A percentile compares a stretch with the other conserved stretches of the same genome.
Conservation (phyloP, 208 protist genomes). For the Porcisia deanei region DNA sequence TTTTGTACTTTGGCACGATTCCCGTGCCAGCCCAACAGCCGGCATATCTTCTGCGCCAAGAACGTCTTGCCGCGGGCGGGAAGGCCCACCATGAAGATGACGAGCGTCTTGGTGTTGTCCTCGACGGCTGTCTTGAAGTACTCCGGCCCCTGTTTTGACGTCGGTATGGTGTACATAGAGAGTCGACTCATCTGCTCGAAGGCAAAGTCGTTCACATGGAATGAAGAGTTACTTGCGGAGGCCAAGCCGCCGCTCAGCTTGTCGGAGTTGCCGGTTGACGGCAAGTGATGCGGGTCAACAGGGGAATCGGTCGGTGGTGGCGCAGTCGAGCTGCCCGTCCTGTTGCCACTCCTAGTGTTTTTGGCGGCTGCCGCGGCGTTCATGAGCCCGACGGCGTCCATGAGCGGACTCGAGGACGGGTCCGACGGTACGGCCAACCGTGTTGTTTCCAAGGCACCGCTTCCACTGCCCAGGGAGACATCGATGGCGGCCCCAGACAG, state of each 20-base stretch:
- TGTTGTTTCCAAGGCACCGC: slow-evolving; percentile 1
- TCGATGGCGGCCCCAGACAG: background rate
- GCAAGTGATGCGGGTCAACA: background rate
- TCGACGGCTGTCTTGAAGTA: slow-evolving; percentile 55
- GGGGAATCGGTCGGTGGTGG: background rate
- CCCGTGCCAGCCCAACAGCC: slow-evolving; percentile 85
- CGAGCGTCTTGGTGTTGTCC: slow-evolving; percentile 49
- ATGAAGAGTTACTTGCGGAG: background rate
- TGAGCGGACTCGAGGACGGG: slow-evolving; percentile 5
- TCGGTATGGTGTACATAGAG: slow-evolving; percentile 64
- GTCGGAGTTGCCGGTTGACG: background rate
- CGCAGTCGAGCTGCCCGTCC: no score
- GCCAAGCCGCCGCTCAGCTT: background rate
- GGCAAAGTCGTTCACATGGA: slow-evolving; percentile 10
- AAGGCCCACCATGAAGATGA: slow-evolving; percentile 90
- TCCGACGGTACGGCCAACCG: slow-evolving; percentile 6
- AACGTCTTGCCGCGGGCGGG: slow-evolving; percentile 92
- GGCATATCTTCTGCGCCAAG: slow-evolving; percentile 88
- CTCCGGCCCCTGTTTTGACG: slow-evolving; percentile 71
- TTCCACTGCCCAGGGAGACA: background rate
- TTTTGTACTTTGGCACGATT: slow-evolving; percentile 71
- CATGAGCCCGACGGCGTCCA: background rate
- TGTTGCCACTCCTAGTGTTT: background rate
- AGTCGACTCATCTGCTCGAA: slow-evolving; percentile 23
- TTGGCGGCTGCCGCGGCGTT: background rate